These are phyloP conservation scores for Solanum neorickii DNA, from an alignment of 257 asterid species.

Conservation along the genomic window DNA sequence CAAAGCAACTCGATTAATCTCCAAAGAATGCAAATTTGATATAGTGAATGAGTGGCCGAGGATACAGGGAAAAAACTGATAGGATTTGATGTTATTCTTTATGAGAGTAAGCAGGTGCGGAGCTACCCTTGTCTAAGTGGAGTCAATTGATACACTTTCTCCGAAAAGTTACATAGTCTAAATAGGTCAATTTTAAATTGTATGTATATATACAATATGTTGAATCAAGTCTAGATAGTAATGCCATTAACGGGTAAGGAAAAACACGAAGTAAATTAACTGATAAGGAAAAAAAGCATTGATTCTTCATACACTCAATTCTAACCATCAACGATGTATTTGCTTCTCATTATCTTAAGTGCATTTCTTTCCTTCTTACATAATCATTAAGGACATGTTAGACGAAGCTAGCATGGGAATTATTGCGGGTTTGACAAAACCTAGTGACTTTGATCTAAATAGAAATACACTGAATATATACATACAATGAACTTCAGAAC, in stretches of 20 bases:
- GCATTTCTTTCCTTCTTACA: not conserved
- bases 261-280: not conserved
- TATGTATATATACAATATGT: not conserved
- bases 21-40: not conserved
- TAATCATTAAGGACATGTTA: not conserved
- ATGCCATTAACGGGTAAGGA: no score
- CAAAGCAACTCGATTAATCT: not conserved
- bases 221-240: not conserved
- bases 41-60: not conserved
- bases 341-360: not conserved
- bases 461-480: not conserved
- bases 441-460: not conserved
- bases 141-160: not conserved
- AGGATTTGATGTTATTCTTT: not conserved
- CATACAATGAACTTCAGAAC: no score
- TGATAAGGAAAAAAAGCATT: not conserved
- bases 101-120: not conserved
- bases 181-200: not conserved
- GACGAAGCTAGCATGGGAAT: not conserved
- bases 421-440: not conserved
- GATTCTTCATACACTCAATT: not conserved
- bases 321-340: not conserved
- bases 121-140: not conserved
- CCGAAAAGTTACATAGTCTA: not conserved
- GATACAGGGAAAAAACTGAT: no score